Evolutionary conservation across 371 early-diverging fungal species (phyloP).

Genomic region (Cokeromyces recurvatus): DNA sequence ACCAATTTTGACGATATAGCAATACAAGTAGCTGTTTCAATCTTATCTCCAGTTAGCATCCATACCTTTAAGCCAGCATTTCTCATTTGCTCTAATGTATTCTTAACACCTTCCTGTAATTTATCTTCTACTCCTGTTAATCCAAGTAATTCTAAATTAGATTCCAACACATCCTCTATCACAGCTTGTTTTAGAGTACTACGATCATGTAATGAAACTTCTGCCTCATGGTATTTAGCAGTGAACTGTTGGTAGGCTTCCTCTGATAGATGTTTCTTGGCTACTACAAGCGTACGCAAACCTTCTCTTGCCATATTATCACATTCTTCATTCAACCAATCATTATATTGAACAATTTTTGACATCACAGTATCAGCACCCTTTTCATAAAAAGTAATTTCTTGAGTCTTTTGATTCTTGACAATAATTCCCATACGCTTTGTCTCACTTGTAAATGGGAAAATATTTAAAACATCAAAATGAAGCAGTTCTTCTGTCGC

Average conservation of each 20-base stretch:
- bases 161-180: slow-evolving; percentile 70
- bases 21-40: slow-evolving; percentile 99
- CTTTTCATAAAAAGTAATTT: slow-evolving; percentile 89
- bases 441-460: slow-evolving; percentile 97
- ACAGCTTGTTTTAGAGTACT: slow-evolving; percentile 67
- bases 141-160: slow-evolving; percentile 91
- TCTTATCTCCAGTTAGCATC: slow-evolving; percentile 99
- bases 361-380: slow-evolving; percentile 99
- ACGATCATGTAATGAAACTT: slow-evolving; percentile 69
- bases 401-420: slow-evolving; percentile 58
- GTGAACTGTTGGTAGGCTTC: slow-evolving; percentile 74
- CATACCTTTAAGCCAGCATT: slow-evolving; percentile 98
- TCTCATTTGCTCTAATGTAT: slow-evolving; percentile 88
- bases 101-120: slow-evolving; percentile 93
- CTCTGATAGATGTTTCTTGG: slow-evolving; percentile 75
- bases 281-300: slow-evolving; percentile 96
- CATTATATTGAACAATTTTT: slow-evolving; percentile 88
- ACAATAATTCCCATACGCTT: slow-evolving; percentile 99
- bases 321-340: slow-evolving; percentile 99
- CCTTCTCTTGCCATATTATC: slow-evolving; percentile 99
- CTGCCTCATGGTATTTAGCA: slow-evolving; percentile 65
- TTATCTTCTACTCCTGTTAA: slow-evolving; percentile 99
- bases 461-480: slow-evolving; percentile 87
- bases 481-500: slow-evolving; percentile 41
- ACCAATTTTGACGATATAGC: slow-evolving; percentile 93